These are phyloP conservation scores for Penicillium sp. DNA, from an alignment of 2,329 filamentous ascomycete species.

Conservation along the genomic window DNA sequence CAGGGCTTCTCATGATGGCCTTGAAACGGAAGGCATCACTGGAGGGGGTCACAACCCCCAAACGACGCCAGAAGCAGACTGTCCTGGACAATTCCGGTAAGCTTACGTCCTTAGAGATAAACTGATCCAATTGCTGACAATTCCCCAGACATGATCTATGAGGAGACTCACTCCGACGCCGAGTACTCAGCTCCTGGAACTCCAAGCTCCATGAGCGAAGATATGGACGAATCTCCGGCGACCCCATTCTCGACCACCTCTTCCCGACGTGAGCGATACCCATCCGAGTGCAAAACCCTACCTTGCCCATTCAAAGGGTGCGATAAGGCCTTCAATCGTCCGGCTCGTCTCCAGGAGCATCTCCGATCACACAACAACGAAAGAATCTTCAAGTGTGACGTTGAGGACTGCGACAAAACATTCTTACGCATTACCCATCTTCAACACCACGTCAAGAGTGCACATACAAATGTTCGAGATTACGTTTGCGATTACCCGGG, in stretches of 20 bases:
- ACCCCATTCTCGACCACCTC: slow-evolving; percentile 53
- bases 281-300: slow-evolving; percentile 73
- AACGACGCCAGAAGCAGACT: slow-evolving; percentile 32
- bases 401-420: slow-evolving; percentile 71
- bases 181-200: slow-evolving; percentile 33
- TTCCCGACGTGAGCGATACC: slow-evolving; percentile 38
- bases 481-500: slow-evolving; percentile 69
- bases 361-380: slow-evolving; percentile 82
- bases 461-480: slow-evolving; percentile 68
- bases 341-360: slow-evolving; percentile 75
- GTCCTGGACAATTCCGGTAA: slow-evolving; percentile 32
- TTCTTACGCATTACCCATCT: slow-evolving; percentile 87
- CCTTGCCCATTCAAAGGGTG: slow-evolving; percentile 73
- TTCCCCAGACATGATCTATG: slow-evolving; percentile 35
- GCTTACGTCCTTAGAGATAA: slow-evolving; percentile 8
- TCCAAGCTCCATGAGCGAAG: slow-evolving; percentile 29
- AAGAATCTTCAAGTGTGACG: slow-evolving; percentile 71
- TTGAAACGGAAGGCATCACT: slow-evolving; percentile 36
- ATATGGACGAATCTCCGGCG: slow-evolving; percentile 47
- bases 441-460: slow-evolving; percentile 77
- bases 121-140: slow-evolving; percentile 26
- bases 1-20: slow-evolving; percentile 29
- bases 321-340: slow-evolving; percentile 81
- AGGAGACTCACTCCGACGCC: slow-evolving; percentile 35
- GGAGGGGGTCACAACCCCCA: slow-evolving; percentile 28